Base-by-base conservation (phyloP, 768 basidiomycete genomes). In the Mycena amicta region DNA sequence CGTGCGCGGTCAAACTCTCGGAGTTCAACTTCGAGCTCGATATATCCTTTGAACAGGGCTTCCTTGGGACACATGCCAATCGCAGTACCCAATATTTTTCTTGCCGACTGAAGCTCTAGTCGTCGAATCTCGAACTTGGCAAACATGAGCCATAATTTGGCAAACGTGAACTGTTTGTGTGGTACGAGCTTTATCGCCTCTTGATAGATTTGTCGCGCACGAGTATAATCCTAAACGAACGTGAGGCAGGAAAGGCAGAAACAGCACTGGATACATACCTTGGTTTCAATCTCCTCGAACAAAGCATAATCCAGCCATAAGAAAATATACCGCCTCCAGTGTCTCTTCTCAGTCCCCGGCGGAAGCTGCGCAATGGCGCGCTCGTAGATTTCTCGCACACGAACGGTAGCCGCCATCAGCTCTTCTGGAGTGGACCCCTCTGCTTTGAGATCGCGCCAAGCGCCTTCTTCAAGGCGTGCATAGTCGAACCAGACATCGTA, bases 401-500 rank as follows among this genome's bases (percentile, higher is more conserved):
- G 81, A 25, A 76, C 80, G 2, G 78, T 66, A 2, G 87, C 83
- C 22, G 79, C 77, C 43, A 88, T 82, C 52, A 87, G 77, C 68
- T 93, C 90, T 55, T 90, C 89, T 6, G 79, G 75, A 1, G 88
- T 87, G 4, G 82, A 83, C 2, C 90, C 92, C 61, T 92, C 90
- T 15, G 89, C 89, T 63, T 78, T 83, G 25, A 93, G 78, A 58
- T 93, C 88, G 30, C 83, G 77, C 65, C 86, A 83, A 0, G 95
- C 92, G 23, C 87, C 91, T 73, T 98, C 97, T 70, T 98, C 97
- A 30, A 99, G 71, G 18, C 95, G 83, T 22, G 93, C 84, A 66
- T 96, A 96, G 68, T 98, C 97, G 69, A 99, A 98, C 97, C 97
- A 99, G 0, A 90, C 89, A 71, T 98, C 97, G 69, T 98, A 99